Evolutionary conservation across 2,329 filamentous ascomycete genomes (phyloP), one percentile per base, ranked within the genome.

Genomic region (Emergomyces pasteurianus): DNA sequence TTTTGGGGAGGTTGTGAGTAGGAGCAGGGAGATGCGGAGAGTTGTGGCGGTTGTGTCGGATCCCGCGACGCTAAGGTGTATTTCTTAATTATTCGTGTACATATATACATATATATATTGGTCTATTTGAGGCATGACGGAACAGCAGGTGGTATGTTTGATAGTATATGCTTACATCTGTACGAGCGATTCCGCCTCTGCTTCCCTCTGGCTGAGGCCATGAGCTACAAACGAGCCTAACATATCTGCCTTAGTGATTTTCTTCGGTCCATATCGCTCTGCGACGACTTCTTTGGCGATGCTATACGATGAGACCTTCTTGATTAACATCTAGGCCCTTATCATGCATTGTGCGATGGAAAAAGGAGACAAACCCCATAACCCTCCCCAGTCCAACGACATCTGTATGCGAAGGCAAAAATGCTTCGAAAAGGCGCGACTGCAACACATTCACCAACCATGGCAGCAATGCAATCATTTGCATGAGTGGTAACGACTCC

Each of bases 141-240:
- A 26, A 42, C 6, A 53, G n/a, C n/a, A n/a, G n/a, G n/a, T n/a
- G n/a, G n/a, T n/a, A n/a, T n/a, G n/a, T n/a, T n/a, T n/a, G n/a
- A 14, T 1, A 21, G 36, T 1, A 18, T 34, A 50, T 31, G 28
- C 53, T 28, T 60, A 58, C 59, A 60, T 60, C 47, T 60, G 59
- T 12, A 60, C 46, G 12, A 58, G 16, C 9, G 59, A 57, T 16
- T 60, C 59, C n/a, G 31, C 46, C 43, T 60, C 59, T 10, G 59
- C 59, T 1, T 60, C 53, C 43, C 36, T 43, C 42, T 58, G 53
- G 23, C 52, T 60, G 21, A 60, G 43, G 76, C 69, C 69, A 54
- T 70, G 68, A 10, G 62, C 63, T 31, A 71, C 64, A 50, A 71
- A 72, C 0, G 67, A 70, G 9, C 65, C 68, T 10, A 72, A 53